Conservation (phyloP, 2,329 filamentous ascomycete species). For the Elsinoe batatas region DNA sequence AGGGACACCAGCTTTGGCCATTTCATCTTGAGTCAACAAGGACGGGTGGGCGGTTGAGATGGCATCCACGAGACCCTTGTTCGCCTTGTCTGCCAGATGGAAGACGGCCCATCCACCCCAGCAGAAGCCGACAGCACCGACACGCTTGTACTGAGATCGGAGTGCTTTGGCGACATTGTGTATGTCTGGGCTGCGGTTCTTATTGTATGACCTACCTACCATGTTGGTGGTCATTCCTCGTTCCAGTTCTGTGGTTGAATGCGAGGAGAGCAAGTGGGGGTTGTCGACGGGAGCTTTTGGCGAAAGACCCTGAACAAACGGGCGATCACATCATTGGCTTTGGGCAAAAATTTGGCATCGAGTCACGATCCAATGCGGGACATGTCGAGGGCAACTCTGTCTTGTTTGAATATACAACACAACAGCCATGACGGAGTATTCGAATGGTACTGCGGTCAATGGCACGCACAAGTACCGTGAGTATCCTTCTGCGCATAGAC, state of each 20-base stretch:
- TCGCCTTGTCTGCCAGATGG: slow-evolving; percentile 34
- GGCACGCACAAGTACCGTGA: slow-evolving; percentile 1
- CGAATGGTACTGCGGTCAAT: not conserved
- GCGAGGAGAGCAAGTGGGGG: not conserved
- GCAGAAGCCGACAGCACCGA: slow-evolving; percentile 42
- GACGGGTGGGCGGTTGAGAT: slow-evolving; percentile 39
- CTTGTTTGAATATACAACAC: not conserved
- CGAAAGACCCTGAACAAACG: not conserved
- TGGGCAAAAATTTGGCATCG: slow-evolving; percentile 4
- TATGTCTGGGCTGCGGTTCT: slow-evolving; percentile 30
- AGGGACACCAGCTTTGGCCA: slow-evolving; percentile 38
- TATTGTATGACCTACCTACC: not conserved
- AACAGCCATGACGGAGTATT: not conserved
- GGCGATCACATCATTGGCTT: not conserved
- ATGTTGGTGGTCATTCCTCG: not conserved
- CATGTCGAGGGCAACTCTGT: not conserved
- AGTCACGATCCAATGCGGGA: not conserved
- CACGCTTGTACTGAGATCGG: slow-evolving; percentile 25
- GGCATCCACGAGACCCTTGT: slow-evolving; percentile 36
- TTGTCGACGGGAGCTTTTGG: not conserved
- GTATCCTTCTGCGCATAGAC: not conserved
- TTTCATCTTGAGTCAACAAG: slow-evolving; percentile 35
- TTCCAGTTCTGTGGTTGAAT: not conserved
- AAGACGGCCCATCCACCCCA: slow-evolving; percentile 45
- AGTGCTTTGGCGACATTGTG: slow-evolving; percentile 30